Percentiles rank a stretch among this genome's conserved stretches.
Evolutionary conservation across 2,329 filamentous ascomycete genomes (phyloP).

Genomic region (Thielaviopsis musarum): DNA sequence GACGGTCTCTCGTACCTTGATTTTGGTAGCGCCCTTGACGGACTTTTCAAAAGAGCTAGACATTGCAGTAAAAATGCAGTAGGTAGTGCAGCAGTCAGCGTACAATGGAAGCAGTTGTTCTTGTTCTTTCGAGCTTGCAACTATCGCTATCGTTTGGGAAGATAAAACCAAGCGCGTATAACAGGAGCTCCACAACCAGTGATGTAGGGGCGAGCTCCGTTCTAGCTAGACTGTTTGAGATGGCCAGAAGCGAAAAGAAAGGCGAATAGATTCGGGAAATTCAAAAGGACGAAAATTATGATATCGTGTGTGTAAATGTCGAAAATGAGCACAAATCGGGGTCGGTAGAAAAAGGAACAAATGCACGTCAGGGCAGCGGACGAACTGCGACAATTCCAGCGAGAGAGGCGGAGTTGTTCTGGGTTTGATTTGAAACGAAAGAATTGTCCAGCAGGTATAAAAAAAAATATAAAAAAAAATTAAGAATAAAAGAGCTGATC

Average conservation of each 20-base stretch:
- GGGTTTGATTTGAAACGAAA: not conserved
- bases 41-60: slow-evolving; percentile 94
- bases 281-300: not conserved
- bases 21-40: slow-evolving; percentile 95
- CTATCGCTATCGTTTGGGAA: not conserved
- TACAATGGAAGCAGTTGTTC: not conserved
- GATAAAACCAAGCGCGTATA: not conserved
- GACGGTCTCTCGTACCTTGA: slow-evolving; percentile 47
- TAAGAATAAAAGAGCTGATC: not conserved
- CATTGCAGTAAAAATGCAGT: slow-evolving; percentile 29
- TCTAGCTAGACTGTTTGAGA: not conserved
- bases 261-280: not conserved
- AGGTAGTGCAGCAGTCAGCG: not conserved
- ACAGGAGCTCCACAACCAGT: not conserved
- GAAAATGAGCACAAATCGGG: not conserved
- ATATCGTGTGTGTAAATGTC: not conserved
- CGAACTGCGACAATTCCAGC: not conserved
- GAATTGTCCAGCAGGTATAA: not conserved
- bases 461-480: not conserved
- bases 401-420: not conserved
- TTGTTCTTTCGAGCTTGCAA: not conserved
- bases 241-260: not conserved
- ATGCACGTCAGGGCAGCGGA: not conserved
- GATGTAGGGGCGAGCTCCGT: not conserved
- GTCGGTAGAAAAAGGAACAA: not conserved